Conservation (phyloP, 176 grass and related monocot genomes). For the Neostapfia colusana region DNA sequence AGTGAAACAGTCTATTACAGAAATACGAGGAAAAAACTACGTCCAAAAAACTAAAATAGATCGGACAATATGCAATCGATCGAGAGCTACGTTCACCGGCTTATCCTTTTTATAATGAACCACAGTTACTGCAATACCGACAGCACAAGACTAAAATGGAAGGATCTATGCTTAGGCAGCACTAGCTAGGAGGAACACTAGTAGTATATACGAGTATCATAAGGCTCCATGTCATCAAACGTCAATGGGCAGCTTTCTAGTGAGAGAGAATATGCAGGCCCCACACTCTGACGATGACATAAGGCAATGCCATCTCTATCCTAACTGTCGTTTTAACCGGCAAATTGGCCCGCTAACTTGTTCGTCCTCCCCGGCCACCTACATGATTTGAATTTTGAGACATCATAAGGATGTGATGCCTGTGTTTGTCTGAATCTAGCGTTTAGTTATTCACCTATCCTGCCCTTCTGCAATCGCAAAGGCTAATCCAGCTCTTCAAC, state of each 20-base stretch:
- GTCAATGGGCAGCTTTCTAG: background rate
- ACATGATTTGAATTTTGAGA: constrained; percentile 24
- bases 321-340: constrained; percentile 23
- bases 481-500: constrained; percentile 30
- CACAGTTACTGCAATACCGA: constrained; percentile 13
- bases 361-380: background rate
- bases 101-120: background rate
- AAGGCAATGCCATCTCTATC: constrained; percentile 27
- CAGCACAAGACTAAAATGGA: constrained; percentile 30
- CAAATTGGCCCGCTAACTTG: constrained; percentile 9
- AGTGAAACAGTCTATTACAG: no score
- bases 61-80: no score
- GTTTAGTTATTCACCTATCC: constrained; percentile 29
- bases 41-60: no score
- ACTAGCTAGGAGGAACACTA: background rate
- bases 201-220: constrained; percentile 29
- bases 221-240: constrained; percentile 14
- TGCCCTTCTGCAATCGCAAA: constrained; percentile 42
- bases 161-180: constrained; percentile 27
- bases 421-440: constrained; percentile 18
- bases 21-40: no score
- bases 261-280: constrained; percentile 1
- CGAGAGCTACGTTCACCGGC: no score
- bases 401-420: constrained; percentile 31
- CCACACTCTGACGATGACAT: constrained; percentile 7